Evolutionary conservation across 352 stramenopile species (phyloP), one percentile per base, ranked within the genome.

Genomic region (Labyrinthula sp.): DNA sequence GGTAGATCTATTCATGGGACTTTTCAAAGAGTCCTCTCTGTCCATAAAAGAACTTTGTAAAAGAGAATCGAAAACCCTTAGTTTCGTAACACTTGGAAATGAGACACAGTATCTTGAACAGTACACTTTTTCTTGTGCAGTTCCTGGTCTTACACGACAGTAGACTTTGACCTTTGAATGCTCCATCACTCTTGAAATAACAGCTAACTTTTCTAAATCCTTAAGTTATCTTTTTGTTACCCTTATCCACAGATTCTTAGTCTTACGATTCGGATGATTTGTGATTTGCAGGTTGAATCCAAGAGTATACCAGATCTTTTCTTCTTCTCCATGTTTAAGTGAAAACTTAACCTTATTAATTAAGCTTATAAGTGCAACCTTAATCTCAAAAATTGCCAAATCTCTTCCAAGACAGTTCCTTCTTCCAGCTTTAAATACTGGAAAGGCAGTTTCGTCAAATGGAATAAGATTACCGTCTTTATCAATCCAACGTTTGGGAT

Each of bases 131-230:
- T 54, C 47, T 21, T 56, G 47, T 15, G 3, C 20, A n/a, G 43
- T 28, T 40, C 85, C 73, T 0, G 79, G 80, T 10, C 80, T 71
- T 0, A 88, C 72, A 20, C 79, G 71, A 45, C 75, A 89, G 40
- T 90, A 88, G 1, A 92, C 78, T n/a, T n/a, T n/a, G n/a, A n/a
- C n/a, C n/a, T n/a, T n/a, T n/a, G n/a, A n/a, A n/a, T n/a, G n/a
- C n/a, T n/a, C n/a, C n/a, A n/a, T n/a, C n/a, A n/a, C n/a, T n/a
- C n/a, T n/a, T n/a, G n/a, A n/a, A n/a, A n/a, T n/a, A n/a, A n/a
- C n/a, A n/a, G n/a, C n/a, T n/a, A n/a, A n/a, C n/a, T n/a, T n/a
- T n/a, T n/a, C n/a, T n/a, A n/a, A n/a, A n/a, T n/a, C n/a, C n/a
- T n/a, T n/a, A n/a, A n/a, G n/a, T n/a, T n/a, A n/a, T n/a, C n/a